Percentiles rank a stretch among this genome's conserved stretches.
Evolutionary conservation across 345 rosid species (phyloP).

Genomic region (Capsella bursapastoris): DNA sequence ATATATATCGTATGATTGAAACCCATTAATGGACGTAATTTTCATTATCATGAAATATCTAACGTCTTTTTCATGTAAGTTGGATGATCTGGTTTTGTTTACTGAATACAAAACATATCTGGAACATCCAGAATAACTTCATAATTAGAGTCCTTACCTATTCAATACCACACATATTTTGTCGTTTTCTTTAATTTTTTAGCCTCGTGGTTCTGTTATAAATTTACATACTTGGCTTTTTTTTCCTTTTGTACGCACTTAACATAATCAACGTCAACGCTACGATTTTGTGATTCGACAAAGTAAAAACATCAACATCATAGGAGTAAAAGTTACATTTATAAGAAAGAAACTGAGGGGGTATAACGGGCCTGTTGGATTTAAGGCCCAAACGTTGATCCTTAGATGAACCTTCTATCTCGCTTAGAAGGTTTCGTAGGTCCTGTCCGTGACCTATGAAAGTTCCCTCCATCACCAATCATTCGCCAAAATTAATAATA

Average conservation of each 20-base stretch:
- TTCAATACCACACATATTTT: not conserved
- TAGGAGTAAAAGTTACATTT: not conserved
- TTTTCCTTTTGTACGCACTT: not conserved
- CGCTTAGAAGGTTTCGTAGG: constrained; percentile 5
- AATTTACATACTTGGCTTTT: not conserved
- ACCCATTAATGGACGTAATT: not conserved
- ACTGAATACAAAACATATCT: not conserved
- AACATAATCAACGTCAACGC: not conserved
- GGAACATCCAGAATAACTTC: not conserved
- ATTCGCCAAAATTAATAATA: constrained; percentile 7
- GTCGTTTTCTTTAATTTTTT: not conserved
- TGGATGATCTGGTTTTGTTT: constrained; percentile 13
- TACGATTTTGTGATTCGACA: not conserved
- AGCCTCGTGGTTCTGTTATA: not conserved
- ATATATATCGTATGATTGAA: not conserved
- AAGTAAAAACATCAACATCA: not conserved
- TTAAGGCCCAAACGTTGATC: constrained; percentile 20
- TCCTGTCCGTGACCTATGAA: constrained; percentile 25
- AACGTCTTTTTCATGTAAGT: constrained; percentile 23
- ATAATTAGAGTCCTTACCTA: not conserved
- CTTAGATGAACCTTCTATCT: not conserved
- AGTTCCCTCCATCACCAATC: constrained; percentile 40
- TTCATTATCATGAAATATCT: not conserved
- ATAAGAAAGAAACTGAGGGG: not conserved
- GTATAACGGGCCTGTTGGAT: not conserved